Base-by-base conservation (phyloP, 768 basidiomycete genomes). In the Psilocybe cyanescens region DNA sequence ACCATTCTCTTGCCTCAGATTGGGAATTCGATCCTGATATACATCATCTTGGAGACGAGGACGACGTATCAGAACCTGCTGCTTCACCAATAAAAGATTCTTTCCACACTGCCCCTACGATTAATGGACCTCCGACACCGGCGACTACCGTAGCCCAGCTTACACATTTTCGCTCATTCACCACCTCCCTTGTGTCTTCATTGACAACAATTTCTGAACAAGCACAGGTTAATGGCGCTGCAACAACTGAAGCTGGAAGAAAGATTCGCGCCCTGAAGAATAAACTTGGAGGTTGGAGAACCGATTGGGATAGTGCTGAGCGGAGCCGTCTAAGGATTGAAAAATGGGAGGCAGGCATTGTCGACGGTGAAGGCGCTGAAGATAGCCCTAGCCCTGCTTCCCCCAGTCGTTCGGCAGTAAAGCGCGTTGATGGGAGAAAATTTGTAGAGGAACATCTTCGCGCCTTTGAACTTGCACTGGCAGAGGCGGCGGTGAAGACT, bases 251-350 rank as follows among this genome's bases (percentile, higher is more conserved):
- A 59, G 90, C 93, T 0, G 92, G 92, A 49, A 84, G 94, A 41
- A 94, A 92, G 75, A 87, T 96, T 45, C 89, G 94, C 52, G 90
- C 91, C 12, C 75, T 94, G 63, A 92, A 91, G 77, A 94, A 94
- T 68, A 91, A 90, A 66, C 75, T 95, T 31, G 89, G 88, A 5
- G 90, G 86, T 19, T 92, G 91, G 89, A 83, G 88, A 57, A 81
- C 83, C 33, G 93, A 95, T 58, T 92, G 88, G 83, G 93, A 95
- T 65, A 91, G 88, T 63, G 93, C 92, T 44, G 93, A 95, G 71
- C 83, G 86, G 49, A 95, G 93, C 69, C 83, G 90, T 35, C 69
- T 80, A 60, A 84, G 79, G 71, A 92, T 95, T 58, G 91, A 92
- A 73, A 82, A 79, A 71, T 94, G 94, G 94, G 93, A 95, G 69